These are phyloP conservation scores for Paecilomyces niveus DNA, from an alignment of 2,329 filamentous ascomycete species.

Conservation along the genomic window DNA sequence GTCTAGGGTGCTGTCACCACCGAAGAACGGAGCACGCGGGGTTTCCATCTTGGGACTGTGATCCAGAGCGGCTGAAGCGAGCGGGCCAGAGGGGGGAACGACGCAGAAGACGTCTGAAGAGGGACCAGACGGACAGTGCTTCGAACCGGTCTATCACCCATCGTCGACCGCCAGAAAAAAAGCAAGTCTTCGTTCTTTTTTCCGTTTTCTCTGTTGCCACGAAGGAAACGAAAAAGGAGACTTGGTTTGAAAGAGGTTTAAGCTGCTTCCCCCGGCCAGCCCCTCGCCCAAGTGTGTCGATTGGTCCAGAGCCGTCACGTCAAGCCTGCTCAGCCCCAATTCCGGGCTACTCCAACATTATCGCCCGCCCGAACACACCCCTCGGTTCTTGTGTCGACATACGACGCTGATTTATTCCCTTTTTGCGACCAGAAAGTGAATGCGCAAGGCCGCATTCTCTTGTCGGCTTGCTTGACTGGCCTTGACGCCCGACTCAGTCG, in stretches of 20 bases:
- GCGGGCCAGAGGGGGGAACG: background rate
- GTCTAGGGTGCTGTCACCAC: background rate
- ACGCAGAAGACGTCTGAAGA: background rate
- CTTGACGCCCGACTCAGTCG: conserved; percentile 18
- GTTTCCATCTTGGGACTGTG: background rate
- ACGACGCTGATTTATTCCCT: background rate
- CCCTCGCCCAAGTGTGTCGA: conserved; percentile 1
- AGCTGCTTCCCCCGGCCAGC: conserved; percentile 2
- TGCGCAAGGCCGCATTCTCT: conserved; percentile 24
- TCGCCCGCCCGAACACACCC: background rate
- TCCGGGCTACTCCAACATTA: background rate
- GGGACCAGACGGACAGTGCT: background rate
- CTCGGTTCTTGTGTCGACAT: background rate
- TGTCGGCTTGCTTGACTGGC: conserved; percentile 30
- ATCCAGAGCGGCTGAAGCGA: background rate
- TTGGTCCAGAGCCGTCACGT: conserved; percentile 4
- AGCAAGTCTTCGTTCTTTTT: background rate
- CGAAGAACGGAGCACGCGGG: background rate
- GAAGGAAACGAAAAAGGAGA: background rate
- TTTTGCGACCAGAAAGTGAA: conserved; percentile 18
- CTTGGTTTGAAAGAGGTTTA: background rate
- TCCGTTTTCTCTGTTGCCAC: background rate
- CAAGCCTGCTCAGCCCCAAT: conserved; percentile 6
- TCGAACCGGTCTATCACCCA: background rate
- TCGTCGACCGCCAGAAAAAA: background rate